Percentiles rank a stretch among this genome's conserved stretches.
phyloP scores from a whole-genome alignment of 176 grass and related monocot genomes.

The Saccharum officinarum region DNA sequence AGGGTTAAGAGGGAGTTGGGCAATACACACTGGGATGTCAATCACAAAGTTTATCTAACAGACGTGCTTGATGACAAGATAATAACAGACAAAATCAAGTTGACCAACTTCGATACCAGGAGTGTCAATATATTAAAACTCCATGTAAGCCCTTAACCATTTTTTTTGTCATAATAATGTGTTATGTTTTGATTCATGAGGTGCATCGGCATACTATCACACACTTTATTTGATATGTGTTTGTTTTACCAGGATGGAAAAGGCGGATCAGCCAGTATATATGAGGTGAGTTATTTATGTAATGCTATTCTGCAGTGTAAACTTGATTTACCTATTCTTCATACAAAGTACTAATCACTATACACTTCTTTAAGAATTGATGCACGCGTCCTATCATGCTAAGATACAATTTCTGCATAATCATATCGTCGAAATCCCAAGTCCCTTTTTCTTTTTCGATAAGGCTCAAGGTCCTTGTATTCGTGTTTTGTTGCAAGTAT shows the following conservation, averaged over 20 bases:
- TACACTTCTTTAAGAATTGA: neutral
- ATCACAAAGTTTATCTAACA: no score
- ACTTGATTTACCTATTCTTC: neutral
- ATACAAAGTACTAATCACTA: neutral
- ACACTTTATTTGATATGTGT: no score
- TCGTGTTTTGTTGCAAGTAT: neutral
- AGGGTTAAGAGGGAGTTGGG: conserved; percentile 25
- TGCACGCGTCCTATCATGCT: neutral
- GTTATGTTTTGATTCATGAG: conserved; percentile 13
- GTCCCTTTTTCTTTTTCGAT: neutral
- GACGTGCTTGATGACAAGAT: no score
- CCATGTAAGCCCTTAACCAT: conserved; percentile 6
- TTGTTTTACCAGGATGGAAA: conserved; percentile 36
- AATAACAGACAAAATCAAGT: conserved; percentile 17
- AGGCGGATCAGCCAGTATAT: neutral
- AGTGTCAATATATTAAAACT: conserved; percentile 41
- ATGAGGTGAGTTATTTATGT: conserved; percentile 16
- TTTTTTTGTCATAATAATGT: neutral
- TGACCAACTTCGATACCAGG: conserved; percentile 7
- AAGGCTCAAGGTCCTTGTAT: neutral
- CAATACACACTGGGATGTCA: conserved; percentile 12
- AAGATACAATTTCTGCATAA: neutral
- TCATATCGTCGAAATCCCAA: neutral
- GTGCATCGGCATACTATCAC: no score
- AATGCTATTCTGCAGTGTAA: neutral